Evolutionary conservation across 2,329 filamentous ascomycete genomes (phyloP), one percentile per base, ranked within the genome.

Genomic region (Aspergillus ochraceus): DNA sequence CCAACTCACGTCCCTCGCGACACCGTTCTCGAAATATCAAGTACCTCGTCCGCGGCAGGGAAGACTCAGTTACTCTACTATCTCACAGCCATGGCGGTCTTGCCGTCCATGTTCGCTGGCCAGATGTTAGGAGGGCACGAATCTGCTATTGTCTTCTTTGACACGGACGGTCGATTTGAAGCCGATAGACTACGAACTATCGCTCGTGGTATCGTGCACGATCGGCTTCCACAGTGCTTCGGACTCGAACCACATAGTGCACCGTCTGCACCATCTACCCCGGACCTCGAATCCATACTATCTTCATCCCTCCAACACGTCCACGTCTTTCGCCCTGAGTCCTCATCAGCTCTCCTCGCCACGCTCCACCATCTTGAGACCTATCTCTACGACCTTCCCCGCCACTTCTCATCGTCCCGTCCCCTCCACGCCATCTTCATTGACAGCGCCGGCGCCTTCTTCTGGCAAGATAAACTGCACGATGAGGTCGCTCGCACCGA

Each of bases 51-150:
- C 3, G 80, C 79, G 26, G 75, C 79, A 11, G 86, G 86, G 10
- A 88, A 87, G 71, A 84, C 86, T 1, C 81, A 84, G 39, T 69
- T 89, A 0, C 74, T 88, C 39, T 86, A 88, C 72, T 79, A 84
- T 60, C 71, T 88, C 46, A 78, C 79, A 29, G 79, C 81, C 2
- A 67, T 79, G 10, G 79, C 82, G 36, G 75, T 86, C 9, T 76
- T 88, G 0, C 84, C 85, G 0, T 55, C 64, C 11, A 60, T 65
- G 5, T 63, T 70, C 55, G 63, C 71, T 1, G 68, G 70, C 10
- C 60, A 72, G 12, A 54, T 64, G 1, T 65, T 83, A 1, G 70
- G 73, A 26, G 84, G 85, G 19, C 79, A 79, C 53, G 74, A 76
- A 30, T 75, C 80, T 10, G 75, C 84, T 6, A 79, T 86, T 11